Percentiles rank a stretch among this genome's conserved stretches.
Conservation (phyloP, 116 monocot species). For the Cymodocea nodosa region DNA sequence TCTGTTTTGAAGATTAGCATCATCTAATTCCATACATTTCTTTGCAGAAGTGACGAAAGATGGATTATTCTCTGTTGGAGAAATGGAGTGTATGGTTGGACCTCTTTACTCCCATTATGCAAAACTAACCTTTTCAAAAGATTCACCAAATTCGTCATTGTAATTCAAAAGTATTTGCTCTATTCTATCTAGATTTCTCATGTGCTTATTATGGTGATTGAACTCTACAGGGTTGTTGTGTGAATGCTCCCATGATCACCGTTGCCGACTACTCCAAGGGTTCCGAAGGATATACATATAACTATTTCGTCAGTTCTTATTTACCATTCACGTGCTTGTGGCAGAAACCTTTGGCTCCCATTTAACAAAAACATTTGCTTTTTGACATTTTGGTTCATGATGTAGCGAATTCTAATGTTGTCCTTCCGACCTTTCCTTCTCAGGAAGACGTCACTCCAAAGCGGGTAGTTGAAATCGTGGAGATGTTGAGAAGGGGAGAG, state of each 20-base stretch:
- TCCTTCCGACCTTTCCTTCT: not conserved
- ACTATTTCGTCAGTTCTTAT: conserved; percentile 69
- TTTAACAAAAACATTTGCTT: no score
- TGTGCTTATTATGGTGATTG: not conserved
- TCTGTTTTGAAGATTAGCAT: not conserved
- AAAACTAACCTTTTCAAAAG: not conserved
- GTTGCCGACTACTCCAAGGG: conserved; percentile 85
- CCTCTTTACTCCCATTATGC: not conserved
- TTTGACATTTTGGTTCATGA: not conserved
- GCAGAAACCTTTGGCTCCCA: no score
- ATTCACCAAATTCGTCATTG: not conserved
- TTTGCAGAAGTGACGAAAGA: conserved; percentile 86
- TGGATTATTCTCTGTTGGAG: conserved; percentile 93
- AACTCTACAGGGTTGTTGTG: conserved; percentile 76
- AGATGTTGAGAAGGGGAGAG: conserved; percentile 80
- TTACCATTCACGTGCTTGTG: not conserved
- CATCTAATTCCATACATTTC: not conserved
- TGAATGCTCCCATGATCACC: conserved; percentile 96
- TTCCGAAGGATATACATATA: conserved; percentile 89
- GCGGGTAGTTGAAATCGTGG: conserved; percentile 83
- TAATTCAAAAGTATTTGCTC: not conserved
- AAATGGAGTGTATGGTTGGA: conserved; percentile 99
- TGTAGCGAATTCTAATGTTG: not conserved
- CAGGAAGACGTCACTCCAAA: conserved; percentile 92
- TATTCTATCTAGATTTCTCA: not conserved